Conservation (phyloP, 2,329 filamentous ascomycete species). For the Diplodia intermedia region DNA sequence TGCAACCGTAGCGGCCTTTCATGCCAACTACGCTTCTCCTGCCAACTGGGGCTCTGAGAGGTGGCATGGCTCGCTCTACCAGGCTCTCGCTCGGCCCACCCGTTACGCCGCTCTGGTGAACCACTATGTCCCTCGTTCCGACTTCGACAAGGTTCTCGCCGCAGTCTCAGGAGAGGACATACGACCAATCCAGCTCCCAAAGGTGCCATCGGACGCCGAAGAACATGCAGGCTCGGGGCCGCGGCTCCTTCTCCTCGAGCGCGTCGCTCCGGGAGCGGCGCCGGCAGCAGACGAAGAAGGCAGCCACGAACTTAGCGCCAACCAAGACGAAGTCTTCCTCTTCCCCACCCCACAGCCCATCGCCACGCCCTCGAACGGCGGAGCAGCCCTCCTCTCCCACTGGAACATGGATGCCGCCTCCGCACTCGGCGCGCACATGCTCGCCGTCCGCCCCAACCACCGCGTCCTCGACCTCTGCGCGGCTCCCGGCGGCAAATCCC, state of each 20-base stretch:
- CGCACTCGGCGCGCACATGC: constrained; percentile 41
- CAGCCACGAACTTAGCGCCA: not conserved
- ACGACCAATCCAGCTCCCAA: constrained; percentile 3
- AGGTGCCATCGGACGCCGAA: not conserved
- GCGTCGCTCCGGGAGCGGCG: not conserved
- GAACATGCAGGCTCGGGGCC: not conserved
- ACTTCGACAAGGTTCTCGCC: constrained; percentile 6
- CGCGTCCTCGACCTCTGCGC: constrained; percentile 52
- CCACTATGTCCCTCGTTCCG: constrained; percentile 36
- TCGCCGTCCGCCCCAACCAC: constrained; percentile 46
- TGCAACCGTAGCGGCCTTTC: constrained; percentile 40
- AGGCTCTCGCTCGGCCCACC: constrained; percentile 37
- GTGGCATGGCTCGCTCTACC: constrained; percentile 40
- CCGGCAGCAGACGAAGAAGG: not conserved
- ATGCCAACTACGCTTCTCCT: constrained; percentile 40
- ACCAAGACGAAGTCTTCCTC: constrained; percentile 9
- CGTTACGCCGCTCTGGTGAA: constrained; percentile 42
- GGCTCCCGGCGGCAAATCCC: constrained; percentile 48
- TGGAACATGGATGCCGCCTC: constrained; percentile 42
- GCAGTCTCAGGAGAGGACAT: not conserved
- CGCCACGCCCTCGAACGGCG: not conserved
- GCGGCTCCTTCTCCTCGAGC: constrained; percentile 7
- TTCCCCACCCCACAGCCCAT: constrained; percentile 38
- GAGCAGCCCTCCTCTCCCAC: constrained; percentile 38
- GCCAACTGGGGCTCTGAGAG: constrained; percentile 34